These are phyloP conservation scores for Jatropha multifida DNA, from an alignment of 441 rosid genomes.

Conservation along the genomic window DNA sequence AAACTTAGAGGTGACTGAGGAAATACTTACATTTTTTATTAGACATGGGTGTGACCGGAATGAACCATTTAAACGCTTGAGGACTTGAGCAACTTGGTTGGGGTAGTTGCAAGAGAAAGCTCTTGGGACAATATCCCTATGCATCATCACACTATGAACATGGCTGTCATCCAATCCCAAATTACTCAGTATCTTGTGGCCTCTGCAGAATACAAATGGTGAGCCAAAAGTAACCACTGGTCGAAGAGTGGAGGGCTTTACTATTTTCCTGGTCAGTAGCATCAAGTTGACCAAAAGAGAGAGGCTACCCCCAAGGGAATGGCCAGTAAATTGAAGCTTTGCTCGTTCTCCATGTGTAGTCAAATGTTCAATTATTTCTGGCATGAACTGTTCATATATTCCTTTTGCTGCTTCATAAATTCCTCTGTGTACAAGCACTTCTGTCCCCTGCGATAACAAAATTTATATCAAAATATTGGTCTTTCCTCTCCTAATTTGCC, in stretches of 20 bases:
- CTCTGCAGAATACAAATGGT: constrained; percentile 86
- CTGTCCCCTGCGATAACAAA: constrained; percentile 49
- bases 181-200: constrained; percentile 58
- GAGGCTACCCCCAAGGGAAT: constrained; percentile 94
- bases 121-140: constrained; percentile 91
- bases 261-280: constrained; percentile 56
- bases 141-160: constrained; percentile 77
- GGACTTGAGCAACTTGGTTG: constrained; percentile 68
- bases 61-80: constrained; percentile 68
- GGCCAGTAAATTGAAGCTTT: constrained; percentile 81
- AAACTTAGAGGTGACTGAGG: not conserved
- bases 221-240: constrained; percentile 86
- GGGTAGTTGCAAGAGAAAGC: constrained; percentile 96
- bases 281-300: constrained; percentile 73
- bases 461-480: not conserved
- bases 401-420: constrained; percentile 96
- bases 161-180: constrained; percentile 78
- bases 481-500: not conserved
- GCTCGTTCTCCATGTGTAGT: constrained; percentile 61
- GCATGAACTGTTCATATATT: constrained; percentile 72
- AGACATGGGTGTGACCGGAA: constrained; percentile 86
- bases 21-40: constrained; percentile 53
- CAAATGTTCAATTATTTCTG: constrained; percentile 68
- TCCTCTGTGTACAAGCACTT: constrained; percentile 86
- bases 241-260: constrained; percentile 52